phyloP scores from a whole-genome alignment of 495 filamentous ascomycete species.

The Chaetomium fimeti region DNA sequence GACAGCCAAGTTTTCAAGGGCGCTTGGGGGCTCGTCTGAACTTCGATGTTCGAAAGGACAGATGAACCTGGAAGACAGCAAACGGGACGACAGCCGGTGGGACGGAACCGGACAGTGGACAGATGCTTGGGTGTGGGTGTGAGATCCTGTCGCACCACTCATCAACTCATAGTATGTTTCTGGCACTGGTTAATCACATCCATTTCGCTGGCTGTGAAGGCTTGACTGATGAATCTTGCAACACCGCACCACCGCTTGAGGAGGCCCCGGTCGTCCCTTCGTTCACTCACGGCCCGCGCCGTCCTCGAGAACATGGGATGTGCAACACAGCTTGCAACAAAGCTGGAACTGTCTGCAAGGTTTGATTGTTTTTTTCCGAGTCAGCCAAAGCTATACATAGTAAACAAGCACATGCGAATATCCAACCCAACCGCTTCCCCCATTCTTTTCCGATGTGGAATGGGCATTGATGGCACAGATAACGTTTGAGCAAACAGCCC shows the following conservation, averaged over 20 bases:
- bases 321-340: neutral
- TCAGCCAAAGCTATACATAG: neutral
- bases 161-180: neutral
- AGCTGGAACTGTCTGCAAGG: neutral
- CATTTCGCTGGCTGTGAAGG: conserved; percentile 17
- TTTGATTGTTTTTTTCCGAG: neutral
- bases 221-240: conserved; percentile 18
- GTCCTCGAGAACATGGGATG: neutral
- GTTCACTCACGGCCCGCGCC: conserved; percentile 8
- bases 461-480: conserved; percentile 6
- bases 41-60: neutral
- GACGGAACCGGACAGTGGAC: neutral
- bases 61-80: neutral
- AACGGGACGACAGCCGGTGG: neutral
- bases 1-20: neutral
- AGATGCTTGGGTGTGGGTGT: neutral
- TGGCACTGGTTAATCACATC: conserved; percentile 22
- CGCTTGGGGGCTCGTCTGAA: too few relatives aligned
- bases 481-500: conserved; percentile 16
- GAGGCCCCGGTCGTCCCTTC: conserved; percentile 2
- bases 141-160: conserved; percentile 20
- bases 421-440: neutral
- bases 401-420: neutral
- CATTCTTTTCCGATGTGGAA: conserved; percentile 4
- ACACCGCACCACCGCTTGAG: conserved; percentile 23